phyloP scores from a whole-genome alignment of 768 basidiomycete genomes.

The Tricholoma matsutake region DNA sequence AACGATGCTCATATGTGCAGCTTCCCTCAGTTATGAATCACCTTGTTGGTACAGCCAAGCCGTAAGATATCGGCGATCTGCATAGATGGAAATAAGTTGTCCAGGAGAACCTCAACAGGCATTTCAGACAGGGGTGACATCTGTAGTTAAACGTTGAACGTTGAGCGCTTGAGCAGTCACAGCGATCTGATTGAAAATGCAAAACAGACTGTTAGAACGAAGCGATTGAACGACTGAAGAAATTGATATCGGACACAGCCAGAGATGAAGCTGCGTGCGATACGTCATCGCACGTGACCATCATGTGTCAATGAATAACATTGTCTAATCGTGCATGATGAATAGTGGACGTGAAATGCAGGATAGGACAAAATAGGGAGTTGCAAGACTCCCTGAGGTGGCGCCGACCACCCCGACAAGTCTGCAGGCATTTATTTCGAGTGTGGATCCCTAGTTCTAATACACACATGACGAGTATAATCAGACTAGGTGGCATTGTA shows the following conservation, averaged over 20 bases:
- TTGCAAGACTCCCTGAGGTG: too few species aligned
- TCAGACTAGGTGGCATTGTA: too few species aligned
- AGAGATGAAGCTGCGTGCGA: too few species aligned
- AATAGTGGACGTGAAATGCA: too few species aligned
- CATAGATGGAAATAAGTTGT: constrained; percentile 63
- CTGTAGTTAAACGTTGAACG: background rate
- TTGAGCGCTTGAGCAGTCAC: background rate
- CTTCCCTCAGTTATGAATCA: constrained; percentile 9
- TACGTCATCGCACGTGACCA: background rate
- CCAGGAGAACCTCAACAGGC: constrained; percentile 76
- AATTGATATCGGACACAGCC: background rate
- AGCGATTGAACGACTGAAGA: background rate
- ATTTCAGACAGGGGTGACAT: constrained; percentile 46
- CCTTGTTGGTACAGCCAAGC: constrained; percentile 61
- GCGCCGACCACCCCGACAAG: too few species aligned
- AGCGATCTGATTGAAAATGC: background rate
- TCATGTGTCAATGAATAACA: too few species aligned
- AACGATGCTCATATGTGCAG: background rate
- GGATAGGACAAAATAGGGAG: too few species aligned
- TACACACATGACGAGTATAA: too few species aligned
- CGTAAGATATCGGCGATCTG: constrained; percentile 51
- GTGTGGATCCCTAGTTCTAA: too few species aligned
- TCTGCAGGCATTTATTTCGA: too few species aligned
- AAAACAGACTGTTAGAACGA: background rate
- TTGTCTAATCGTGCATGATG: too few species aligned